Conservation (phyloP, 2,329 filamentous ascomycete species). For the Coleophoma crateriformis region DNA sequence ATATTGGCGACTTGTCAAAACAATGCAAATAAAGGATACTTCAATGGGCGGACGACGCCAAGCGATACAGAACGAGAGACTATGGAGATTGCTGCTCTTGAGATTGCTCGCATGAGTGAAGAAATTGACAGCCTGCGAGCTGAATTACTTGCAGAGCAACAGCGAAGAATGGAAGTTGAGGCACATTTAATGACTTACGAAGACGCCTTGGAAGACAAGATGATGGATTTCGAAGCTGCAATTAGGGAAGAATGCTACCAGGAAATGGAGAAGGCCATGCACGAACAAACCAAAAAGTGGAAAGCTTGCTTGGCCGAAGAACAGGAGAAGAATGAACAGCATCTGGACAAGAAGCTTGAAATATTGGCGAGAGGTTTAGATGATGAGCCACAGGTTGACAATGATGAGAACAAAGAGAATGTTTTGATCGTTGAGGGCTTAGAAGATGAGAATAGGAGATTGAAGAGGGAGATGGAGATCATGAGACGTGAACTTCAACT, state of each 20-base stretch:
- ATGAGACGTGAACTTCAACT: conserved; percentile 58
- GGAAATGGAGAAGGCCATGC: conserved; percentile 77
- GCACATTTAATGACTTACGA: conserved; percentile 54
- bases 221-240: conserved; percentile 68
- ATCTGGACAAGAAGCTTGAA: conserved; percentile 84
- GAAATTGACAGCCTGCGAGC: conserved; percentile 72
- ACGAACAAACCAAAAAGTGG: conserved; percentile 75
- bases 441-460: conserved; percentile 64
- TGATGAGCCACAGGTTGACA: conserved; percentile 27
- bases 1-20: conserved; percentile 35
- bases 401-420: conserved; percentile 54
- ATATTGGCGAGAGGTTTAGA: conserved; percentile 51
- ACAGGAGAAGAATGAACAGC: conserved; percentile 73
- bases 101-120: conserved; percentile 72
- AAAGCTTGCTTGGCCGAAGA: conserved; percentile 73
- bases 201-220: conserved; percentile 57
- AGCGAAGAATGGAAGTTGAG: conserved; percentile 66
- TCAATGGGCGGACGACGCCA: conserved; percentile 25
- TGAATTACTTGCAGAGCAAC: conserved; percentile 65
- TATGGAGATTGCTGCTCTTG: conserved; percentile 74
- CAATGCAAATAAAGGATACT: conserved; percentile 8
- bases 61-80: conserved; percentile 54
- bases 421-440: conserved; percentile 46
- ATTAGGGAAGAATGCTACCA: conserved; percentile 83
- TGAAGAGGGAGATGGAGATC: conserved; percentile 58